A percentile compares a stretch with the other conserved stretches of the same genome.
phyloP scores from a whole-genome alignment of 208 protist species.

The Crithidia expoeki region DNA sequence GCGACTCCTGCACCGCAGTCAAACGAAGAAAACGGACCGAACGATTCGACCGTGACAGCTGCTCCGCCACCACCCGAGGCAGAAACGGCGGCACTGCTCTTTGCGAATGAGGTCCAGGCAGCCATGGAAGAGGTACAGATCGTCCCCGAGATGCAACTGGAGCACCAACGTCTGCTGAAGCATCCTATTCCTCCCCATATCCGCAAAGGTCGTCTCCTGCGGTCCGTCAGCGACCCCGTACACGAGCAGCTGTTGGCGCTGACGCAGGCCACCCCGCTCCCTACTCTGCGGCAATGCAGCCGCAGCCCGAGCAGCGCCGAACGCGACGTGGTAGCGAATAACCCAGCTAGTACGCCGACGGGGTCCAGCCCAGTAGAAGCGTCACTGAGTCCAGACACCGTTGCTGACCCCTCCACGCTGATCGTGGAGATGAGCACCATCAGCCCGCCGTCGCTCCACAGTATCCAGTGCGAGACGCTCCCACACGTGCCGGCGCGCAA shows the following conservation, averaged over 20 bases:
- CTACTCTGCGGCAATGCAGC: neutral
- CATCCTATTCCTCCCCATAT: conserved; percentile 2
- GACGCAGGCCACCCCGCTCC: conserved; percentile 3
- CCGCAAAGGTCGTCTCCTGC: conserved; percentile 5
- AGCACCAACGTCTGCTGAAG: conserved; percentile 10
- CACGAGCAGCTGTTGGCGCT: conserved; percentile 14
- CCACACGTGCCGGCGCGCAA: conserved; percentile 1
- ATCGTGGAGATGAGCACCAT: conserved; percentile 20
- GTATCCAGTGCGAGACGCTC: neutral
- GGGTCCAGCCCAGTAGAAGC: no score
- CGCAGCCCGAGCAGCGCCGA: neutral
- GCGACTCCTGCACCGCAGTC: neutral
- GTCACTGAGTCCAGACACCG: conserved; percentile 11
- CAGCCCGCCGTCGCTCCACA: neutral
- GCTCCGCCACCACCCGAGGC: neutral
- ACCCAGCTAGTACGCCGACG: no score
- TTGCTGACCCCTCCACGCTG: conserved; percentile 21
- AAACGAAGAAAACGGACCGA: neutral
- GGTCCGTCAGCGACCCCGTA: conserved; percentile 4
- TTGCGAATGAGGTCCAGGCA: conserved; percentile 26
- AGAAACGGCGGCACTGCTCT: neutral
- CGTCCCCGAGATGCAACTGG: neutral
- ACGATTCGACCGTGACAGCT: neutral
- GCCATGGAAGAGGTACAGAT: conserved; percentile 24
- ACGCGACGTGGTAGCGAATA: no score